Conservation (phyloP, 495 filamentous ascomycete genomes). For the Tuber calosporum region DNA sequence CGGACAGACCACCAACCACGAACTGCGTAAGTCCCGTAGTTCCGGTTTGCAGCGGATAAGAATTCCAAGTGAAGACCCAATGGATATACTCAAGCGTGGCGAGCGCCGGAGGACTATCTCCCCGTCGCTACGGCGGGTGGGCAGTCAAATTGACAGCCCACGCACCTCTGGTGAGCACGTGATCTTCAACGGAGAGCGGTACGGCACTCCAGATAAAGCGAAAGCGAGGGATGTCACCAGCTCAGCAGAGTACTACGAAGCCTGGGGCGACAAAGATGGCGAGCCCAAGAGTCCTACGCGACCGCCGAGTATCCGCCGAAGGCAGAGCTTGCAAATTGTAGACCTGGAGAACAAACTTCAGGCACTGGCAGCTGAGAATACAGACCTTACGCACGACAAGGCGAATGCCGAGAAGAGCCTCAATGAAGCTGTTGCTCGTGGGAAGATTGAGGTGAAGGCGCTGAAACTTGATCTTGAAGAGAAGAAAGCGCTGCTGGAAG, state of each 20-base stretch:
- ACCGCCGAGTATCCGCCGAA: conserved; percentile 88
- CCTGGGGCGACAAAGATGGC: conserved; percentile 83
- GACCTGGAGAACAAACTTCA: conserved; percentile 56
- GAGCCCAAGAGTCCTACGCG: conserved; percentile 90
- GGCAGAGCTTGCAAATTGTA: conserved; percentile 91
- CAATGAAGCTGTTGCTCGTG: conserved; percentile 19
- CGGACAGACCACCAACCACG: conserved; percentile 19
- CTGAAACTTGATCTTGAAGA: conserved; percentile 27
- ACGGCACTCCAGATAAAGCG: conserved; percentile 45
- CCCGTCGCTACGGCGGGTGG: conserved; percentile 33
- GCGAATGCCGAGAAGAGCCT: conserved; percentile 37
- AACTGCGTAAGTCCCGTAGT: background rate
- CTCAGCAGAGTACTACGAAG: conserved; percentile 58
- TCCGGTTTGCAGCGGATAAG: conserved; percentile 9
- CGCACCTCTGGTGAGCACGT: conserved; percentile 36
- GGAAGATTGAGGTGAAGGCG: conserved; percentile 20
- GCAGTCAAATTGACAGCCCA: conserved; percentile 32
- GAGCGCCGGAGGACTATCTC: conserved; percentile 27
- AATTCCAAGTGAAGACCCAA: conserved; percentile 20
- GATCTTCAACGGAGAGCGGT: conserved; percentile 35
- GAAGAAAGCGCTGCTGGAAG: conserved; percentile 44
- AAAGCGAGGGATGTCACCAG: conserved; percentile 50
- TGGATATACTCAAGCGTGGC: conserved; percentile 39
- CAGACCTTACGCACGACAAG: conserved; percentile 35
- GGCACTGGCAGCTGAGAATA: conserved; percentile 36